Base-by-base conservation (phyloP, 2,329 filamentous ascomycete genomes). In the Epichloe hybrida region DNA sequence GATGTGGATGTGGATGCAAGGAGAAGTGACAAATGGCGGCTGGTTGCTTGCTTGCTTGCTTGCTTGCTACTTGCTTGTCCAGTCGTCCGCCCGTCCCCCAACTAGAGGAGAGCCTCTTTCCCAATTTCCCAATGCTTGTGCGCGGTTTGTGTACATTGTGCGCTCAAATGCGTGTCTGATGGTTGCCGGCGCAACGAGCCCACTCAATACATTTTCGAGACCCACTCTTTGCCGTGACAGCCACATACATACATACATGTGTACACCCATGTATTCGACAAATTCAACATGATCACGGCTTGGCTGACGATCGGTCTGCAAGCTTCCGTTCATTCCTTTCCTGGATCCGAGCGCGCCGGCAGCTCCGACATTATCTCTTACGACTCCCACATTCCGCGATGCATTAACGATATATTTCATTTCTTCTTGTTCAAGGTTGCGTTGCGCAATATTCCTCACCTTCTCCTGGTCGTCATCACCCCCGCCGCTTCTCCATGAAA, bases 71-170 rank as follows among this genome's bases (percentile, higher is more conserved):
- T 27, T 27, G 27, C 27, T 27, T 27, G 23, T 17, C 37, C 17
- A 38, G 12, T 21, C 48, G 34, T 39, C 37, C 13, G 31, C 11
- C 6, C 31, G 31, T n/a, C 13, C 34, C 7, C 7, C 23, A 34
- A 11, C 39, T 23, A 17, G n/a, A 17, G 47, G 40, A 48, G 20
- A 45, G 48, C 51, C 52, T 53, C 49, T 51, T 51, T 46, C 46
- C 52, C 11, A 34, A 27, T 48, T 9, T 31, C 27, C 8, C 8
- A 31, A 31, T 31, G 13, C 36, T 21, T 23, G 46, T 40, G 41
- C 43, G 41, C 37, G 57, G 57, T 65, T 66, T 66, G 64, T 66
- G 63, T 66, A 66, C 61, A 64, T 66, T 62, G 52, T 17, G 6
- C 21, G 23, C 50, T 31, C 15, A 15, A 15, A 13, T 34, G 17